These are phyloP conservation scores for Coriolopsis trogii DNA, from an alignment of 1,284 basidiomycete genomes.

Conservation along the genomic window DNA sequence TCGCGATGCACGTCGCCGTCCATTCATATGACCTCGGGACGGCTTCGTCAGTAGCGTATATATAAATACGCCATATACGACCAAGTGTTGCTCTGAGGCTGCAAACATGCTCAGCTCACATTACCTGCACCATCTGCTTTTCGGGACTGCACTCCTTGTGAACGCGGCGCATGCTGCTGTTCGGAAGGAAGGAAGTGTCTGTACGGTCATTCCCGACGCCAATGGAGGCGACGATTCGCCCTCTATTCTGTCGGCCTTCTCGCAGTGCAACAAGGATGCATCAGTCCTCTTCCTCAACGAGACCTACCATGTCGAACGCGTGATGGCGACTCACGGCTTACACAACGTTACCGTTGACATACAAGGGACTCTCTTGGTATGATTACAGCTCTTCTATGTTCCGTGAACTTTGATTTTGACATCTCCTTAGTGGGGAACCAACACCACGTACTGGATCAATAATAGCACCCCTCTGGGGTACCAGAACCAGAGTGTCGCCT, in stretches of 20 bases:
- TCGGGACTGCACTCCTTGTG: too few species aligned
- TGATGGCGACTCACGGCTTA: background rate
- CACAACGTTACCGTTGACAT: slow-evolving; percentile 1
- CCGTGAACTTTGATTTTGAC: background rate
- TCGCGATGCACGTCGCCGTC: too few species aligned
- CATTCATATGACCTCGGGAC: too few species aligned
- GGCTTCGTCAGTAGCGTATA: too few species aligned
- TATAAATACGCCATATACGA: too few species aligned
- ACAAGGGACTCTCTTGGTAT: background rate
- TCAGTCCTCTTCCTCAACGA: slow-evolving; percentile 3
- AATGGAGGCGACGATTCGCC: background rate
- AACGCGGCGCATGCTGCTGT: background rate
- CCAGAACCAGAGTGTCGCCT: slow-evolving; percentile 4
- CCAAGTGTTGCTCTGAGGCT: too few species aligned
- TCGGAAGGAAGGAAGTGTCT: background rate
- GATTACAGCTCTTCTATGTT: background rate
- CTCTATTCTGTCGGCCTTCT: background rate
- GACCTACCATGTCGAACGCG: slow-evolving; percentile 1
- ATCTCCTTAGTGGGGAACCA: background rate
- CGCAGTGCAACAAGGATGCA: background rate
- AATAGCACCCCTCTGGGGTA: background rate
- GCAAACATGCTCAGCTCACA: too few species aligned
- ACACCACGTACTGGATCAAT: slow-evolving; percentile 3
- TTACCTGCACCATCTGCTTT: too few species aligned
- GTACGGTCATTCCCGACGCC: background rate